These are phyloP conservation scores for Raffaelea albimanens DNA, from an alignment of 2,329 filamentous ascomycete species.

Conservation along the genomic window DNA sequence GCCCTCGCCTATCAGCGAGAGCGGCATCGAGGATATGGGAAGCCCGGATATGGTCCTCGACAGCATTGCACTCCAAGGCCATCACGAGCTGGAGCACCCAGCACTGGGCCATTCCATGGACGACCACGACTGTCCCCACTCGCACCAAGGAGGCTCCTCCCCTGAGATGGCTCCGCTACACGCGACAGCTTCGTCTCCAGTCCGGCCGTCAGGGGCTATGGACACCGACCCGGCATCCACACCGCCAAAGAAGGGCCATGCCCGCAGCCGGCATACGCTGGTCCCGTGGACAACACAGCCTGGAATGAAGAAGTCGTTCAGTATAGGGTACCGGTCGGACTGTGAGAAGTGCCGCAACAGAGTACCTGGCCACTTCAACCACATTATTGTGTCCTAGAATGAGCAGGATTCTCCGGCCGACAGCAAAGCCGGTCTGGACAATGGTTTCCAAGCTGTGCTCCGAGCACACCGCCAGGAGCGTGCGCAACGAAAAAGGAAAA, in stretches of 20 bases:
- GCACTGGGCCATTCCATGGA: not conserved
- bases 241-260: constrained; percentile 43
- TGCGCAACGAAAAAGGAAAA: no score
- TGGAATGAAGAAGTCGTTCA: constrained; percentile 61
- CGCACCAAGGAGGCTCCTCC: not conserved
- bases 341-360: constrained; percentile 69
- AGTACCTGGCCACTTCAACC: constrained; percentile 72
- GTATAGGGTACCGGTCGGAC: constrained; percentile 68
- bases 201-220: not conserved
- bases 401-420: not conserved
- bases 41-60: constrained; percentile 31
- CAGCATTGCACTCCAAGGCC: constrained; percentile 13
- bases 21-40: constrained; percentile 34
- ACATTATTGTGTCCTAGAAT: constrained; percentile 58
- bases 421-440: no score
- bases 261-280: constrained; percentile 48
- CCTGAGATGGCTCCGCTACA: not conserved
- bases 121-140: not conserved
- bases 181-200: constrained; percentile 3
- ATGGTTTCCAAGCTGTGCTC: no score
- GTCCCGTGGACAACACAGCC: constrained; percentile 52
- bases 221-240: constrained; percentile 34
- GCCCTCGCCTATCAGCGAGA: constrained; percentile 52
- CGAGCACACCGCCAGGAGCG: not conserved
- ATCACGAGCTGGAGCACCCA: not conserved